Conservation (phyloP, 371 early-diverging fungal species). For the Syncephalis fuscata region DNA sequence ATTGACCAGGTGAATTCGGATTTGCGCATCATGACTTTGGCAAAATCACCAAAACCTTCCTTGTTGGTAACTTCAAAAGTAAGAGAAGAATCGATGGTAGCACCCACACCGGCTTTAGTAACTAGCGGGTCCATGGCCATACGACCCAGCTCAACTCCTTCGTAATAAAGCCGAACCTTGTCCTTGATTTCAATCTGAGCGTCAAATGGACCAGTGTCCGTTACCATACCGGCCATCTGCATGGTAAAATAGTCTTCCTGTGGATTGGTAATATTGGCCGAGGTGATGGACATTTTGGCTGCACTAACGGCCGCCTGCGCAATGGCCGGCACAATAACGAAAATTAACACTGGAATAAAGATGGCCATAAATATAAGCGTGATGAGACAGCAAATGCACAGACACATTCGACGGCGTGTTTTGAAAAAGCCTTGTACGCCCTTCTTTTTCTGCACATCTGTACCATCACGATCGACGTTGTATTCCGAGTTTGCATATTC, state of each 20-base stretch:
- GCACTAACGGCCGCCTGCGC: conserved; percentile 5
- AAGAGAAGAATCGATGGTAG: conserved; percentile 20
- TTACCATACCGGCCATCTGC: conserved; percentile 21
- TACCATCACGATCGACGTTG: neutral
- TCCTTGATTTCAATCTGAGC: conserved; percentile 26
- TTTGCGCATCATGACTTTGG: conserved; percentile 24
- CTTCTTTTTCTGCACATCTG: neutral
- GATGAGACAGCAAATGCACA: conserved; percentile 4
- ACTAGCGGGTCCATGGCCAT: conserved; percentile 20
- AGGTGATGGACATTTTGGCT: conserved; percentile 3
- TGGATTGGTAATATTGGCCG: conserved; percentile 9
- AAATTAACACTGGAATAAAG: conserved; percentile 1
- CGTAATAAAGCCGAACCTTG: conserved; percentile 23
- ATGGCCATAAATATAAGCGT: neutral
- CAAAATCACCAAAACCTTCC: conserved; percentile 21
- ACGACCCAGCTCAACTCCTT: conserved; percentile 16
- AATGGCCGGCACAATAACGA: conserved; percentile 5
- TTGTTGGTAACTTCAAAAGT: conserved; percentile 18
- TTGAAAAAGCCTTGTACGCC: neutral
- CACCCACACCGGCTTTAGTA: conserved; percentile 17
- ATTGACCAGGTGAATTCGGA: conserved; percentile 27
- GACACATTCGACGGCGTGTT: neutral
- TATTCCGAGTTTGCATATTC: neutral
- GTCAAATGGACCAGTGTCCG: conserved; percentile 27
- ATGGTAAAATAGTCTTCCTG: conserved; percentile 19